Base-by-base conservation (phyloP, 2,329 filamentous ascomycete species). In the Beauveria rudraprayagi region DNA sequence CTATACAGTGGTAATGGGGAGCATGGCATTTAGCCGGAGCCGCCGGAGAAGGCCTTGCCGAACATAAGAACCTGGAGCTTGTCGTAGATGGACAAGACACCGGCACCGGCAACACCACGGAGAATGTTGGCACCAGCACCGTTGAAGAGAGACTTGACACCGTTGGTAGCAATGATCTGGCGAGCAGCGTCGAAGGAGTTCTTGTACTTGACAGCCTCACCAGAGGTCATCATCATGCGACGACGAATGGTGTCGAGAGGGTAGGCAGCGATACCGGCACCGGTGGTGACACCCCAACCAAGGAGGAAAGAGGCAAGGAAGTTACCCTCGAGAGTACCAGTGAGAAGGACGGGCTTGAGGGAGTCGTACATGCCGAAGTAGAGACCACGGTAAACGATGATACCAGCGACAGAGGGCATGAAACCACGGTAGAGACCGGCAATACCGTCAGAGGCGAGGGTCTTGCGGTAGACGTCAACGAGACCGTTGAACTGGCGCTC, bases 331-430 rank as follows among this genome's bases (percentile, higher is more conserved):
- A 99, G 91, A 79, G 77, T 67, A 78, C 94, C 94, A 78, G 89
- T 86, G 70, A 99, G 91, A 81, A 97, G 80, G 76, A 97, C 91
- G 73, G 94, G 94, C 92, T 99, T 99, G 87, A 99, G 88, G 72
- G 94, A 99, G 85, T 99, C 94, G 92, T 99, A 99, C 90, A 99
- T 90, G 79, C 94, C 94, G 90, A 99, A 99, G 92, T 99, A 99
- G 74, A 99, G 92, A 97, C 94, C 94, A 91, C 94, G 94, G 91
- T 99, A 99, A 83, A 99, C 94, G 75, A 99, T 81, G 81, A 99
- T 99, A 89, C 94, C 94, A 80, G 90, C 86, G 76, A 99, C 94
- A 76, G 94, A 99, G 79, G 95, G 94, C 86, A 92, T 92, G 90
- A 99, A 99, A 86, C 94, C 94, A 96, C 94, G 94, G 91, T 99